Evolutionary conservation across 129 eudicot genomes (phyloP), one percentile per base, ranked within the genome.

Genomic region (Helianthus tuberosus): DNA sequence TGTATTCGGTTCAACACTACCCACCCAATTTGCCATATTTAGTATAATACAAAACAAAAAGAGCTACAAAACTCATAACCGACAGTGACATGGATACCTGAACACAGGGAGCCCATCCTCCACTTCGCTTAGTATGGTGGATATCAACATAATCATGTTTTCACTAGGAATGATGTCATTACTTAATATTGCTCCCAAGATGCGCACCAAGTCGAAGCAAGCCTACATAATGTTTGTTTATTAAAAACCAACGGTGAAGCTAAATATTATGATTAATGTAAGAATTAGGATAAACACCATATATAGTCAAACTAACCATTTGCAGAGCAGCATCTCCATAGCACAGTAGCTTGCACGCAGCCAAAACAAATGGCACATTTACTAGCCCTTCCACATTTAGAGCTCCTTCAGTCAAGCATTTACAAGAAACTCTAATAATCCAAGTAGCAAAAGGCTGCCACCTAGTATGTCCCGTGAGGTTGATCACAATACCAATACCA

Each of bases 381-480:
- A 91, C 75, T 27, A 88, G 89, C 69, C 93, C 94, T 88, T 94
- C 89, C 76, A 90, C 97, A 86, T 88, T 85, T 38, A 94, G 74
- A 79, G 97, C 89, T 83, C 96, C 97, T 82, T 94, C 97, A 68
- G 93, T 90, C 64, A 94, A 72, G 84, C 88, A 86, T 79, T 82
- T 94, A 50, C 86, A 84, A 32, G 87, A 79, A 75, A 91, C 77
- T 89, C 86, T 89, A 77, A 91, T 73, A 65, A 85, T 78, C 89
- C 96, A 88, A 59, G 94, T 81, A 79, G 97, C 90, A 80, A 94
- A 90, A 54, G 84, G 83, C 84, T 75, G 93, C 97, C 92, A 88
- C 74, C 99, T 90, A 74, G 80, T 80, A 72, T 69, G 77, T 52
- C 93, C 93, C 44, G 91, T 84, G 79, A 94, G 87, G 80, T 94